A percentile compares a stretch with the other conserved stretches of the same genome.
phyloP scores from a whole-genome alignment of 148 eudicot genomes.

The Rhododendron griersonianum region DNA sequence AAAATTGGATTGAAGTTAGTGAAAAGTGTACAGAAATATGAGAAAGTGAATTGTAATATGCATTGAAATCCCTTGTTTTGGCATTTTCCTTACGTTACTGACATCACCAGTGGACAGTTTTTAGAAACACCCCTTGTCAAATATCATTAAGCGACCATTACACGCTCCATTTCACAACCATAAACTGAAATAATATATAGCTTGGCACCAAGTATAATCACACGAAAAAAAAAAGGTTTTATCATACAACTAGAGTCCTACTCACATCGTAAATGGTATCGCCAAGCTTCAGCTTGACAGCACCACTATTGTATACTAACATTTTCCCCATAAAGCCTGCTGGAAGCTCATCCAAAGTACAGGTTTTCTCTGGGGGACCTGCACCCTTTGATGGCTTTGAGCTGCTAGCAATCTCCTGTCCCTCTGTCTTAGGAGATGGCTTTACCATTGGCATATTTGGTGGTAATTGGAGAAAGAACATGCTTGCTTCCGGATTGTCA shows the following conservation, averaged over 20 bases:
- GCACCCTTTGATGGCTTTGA: constrained; percentile 21
- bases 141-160: neutral
- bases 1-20: neutral
- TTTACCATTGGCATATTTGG: constrained; percentile 41
- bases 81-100: neutral
- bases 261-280: constrained; percentile 54
- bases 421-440: constrained; percentile 23
- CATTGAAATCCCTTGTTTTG: neutral
- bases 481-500: constrained; percentile 36
- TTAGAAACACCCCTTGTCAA: neutral
- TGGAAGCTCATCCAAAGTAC: constrained; percentile 31
- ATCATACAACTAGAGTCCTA: neutral
- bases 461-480: constrained; percentile 67
- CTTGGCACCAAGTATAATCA: neutral
- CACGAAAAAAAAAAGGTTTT: neutral
- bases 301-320: constrained; percentile 46
- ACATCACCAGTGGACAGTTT: neutral
- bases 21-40: neutral
- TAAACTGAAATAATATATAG: neutral
- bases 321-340: constrained; percentile 44
- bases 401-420: constrained; percentile 16
- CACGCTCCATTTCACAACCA: neutral
- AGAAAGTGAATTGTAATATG: neutral
- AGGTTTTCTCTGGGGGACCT: constrained; percentile 19
- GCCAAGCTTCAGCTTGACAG: constrained; percentile 53